A percentile compares a stretch with the other conserved stretches of the same genome.
Conservation (phyloP, 805 yeast species). For the Nakazawaea ernobii region DNA sequence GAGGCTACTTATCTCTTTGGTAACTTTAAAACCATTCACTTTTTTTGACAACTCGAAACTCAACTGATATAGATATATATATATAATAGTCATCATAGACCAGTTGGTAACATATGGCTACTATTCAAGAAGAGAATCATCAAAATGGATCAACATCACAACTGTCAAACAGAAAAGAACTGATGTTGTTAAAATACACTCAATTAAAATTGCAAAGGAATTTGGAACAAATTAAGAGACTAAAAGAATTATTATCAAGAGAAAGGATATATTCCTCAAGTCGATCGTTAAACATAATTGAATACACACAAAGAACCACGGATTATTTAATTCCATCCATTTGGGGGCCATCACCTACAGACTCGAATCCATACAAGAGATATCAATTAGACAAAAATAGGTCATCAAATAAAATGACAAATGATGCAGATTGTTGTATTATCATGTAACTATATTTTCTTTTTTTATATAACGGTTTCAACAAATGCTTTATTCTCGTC, state of each 20-base stretch:
- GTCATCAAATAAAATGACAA: conserved; percentile 1
- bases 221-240: conserved; percentile 47
- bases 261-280: conserved; percentile 62
- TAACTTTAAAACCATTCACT: too few relatives aligned
- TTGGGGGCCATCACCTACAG: conserved; percentile 34
- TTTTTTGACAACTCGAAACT: too few relatives aligned
- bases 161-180: not conserved
- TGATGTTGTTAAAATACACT: conserved; percentile 8
- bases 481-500: conserved; percentile 34
- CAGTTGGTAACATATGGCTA: too few relatives aligned
- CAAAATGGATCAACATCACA: not conserved
- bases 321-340: conserved; percentile 42
- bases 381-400: conserved; percentile 14
- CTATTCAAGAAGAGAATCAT: too few relatives aligned
- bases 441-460: conserved; percentile 18
- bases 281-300: conserved; percentile 45
- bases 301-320: conserved; percentile 35
- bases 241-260: conserved; percentile 44
- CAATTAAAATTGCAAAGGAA: conserved; percentile 56
- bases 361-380: conserved; percentile 28
- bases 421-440: conserved; percentile 21
- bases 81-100: too few relatives aligned
- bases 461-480: too few relatives aligned
- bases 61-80: too few relatives aligned
- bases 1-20: too few relatives aligned